These are phyloP conservation scores for Cyberlindnera misumaiensis DNA, from an alignment of 805 yeast genomes.

Conservation along the genomic window DNA sequence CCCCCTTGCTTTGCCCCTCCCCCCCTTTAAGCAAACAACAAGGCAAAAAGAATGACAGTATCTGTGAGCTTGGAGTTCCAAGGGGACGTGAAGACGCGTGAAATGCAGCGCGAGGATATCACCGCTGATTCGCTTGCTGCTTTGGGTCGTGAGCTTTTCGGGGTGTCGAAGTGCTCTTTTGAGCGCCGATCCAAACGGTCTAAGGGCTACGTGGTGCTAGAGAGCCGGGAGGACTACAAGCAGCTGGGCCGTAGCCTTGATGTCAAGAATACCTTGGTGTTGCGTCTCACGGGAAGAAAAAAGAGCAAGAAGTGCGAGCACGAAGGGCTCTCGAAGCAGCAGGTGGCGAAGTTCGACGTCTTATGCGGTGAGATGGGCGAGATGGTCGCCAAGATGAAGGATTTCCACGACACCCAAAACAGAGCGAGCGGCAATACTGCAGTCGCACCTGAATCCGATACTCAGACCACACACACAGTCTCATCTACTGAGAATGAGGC, in stretches of 20 bases:
- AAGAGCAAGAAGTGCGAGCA: background rate
- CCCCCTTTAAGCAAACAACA: too few relatives aligned
- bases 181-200: conserved; percentile 12
- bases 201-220: conserved; percentile 7
- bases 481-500: background rate
- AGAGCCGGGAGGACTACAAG: conserved; percentile 7
- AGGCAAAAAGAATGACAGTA: background rate
- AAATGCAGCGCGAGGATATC: conserved; percentile 1
- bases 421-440: background rate
- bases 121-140: conserved; percentile 1
- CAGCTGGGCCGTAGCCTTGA: conserved; percentile 9
- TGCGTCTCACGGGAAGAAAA: background rate
- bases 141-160: conserved; percentile 1
- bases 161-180: conserved; percentile 5
- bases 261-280: conserved; percentile 10
- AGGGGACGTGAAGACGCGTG: background rate
- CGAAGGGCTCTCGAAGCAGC: background rate
- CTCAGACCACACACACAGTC: background rate
- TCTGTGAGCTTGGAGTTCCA: background rate
- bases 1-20: too few relatives aligned
- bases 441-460: background rate
- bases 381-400: background rate
- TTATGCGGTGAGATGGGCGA: background rate
- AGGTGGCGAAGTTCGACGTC: background rate
- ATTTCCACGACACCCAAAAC: background rate